A percentile compares a stretch with the other conserved stretches of the same genome.
phyloP scores from a whole-genome alignment of 2,329 filamentous ascomycete species.

The Colletotrichum eremochloae region DNA sequence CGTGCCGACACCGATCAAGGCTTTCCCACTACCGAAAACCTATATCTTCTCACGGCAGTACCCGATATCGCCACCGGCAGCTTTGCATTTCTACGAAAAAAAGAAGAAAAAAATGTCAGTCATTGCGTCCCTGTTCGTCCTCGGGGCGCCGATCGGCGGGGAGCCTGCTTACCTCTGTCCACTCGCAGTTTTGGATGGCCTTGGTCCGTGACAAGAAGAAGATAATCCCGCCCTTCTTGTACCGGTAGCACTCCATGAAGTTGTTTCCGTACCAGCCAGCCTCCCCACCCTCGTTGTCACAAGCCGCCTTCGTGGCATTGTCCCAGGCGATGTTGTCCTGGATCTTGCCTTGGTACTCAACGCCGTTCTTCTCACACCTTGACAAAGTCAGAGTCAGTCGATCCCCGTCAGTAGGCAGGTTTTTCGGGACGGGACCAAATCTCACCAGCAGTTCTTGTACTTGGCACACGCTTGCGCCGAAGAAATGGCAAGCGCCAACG shows the following conservation, averaged over 20 bases:
- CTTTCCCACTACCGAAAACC: neutral
- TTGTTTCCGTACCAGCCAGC: constrained; percentile 20
- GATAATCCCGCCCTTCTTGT: neutral
- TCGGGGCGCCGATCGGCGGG: neutral
- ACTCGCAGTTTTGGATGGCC: constrained; percentile 26
- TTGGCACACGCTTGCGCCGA: constrained; percentile 30
- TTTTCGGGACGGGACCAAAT: too few relatives aligned
- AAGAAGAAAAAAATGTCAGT: neutral
- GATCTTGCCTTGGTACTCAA: constrained; percentile 9
- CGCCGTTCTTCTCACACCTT: constrained; percentile 12
- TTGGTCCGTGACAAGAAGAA: neutral
- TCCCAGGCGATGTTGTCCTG: constrained; percentile 22
- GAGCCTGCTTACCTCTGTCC: constrained; percentile 13
- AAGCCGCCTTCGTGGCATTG: neutral
- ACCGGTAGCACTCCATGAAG: constrained; percentile 23
- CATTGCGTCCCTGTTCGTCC: neutral
- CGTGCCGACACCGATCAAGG: neutral
- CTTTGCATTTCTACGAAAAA: constrained; percentile 1
- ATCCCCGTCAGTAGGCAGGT: too few relatives aligned
- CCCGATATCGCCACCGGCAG: neutral
- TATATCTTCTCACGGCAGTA: constrained; percentile 5
- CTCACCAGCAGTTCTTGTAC: constrained; percentile 21
- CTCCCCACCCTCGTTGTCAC: neutral
- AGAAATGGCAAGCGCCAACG: neutral
- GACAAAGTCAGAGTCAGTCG: neutral